Evolutionary conservation across 2,329 filamentous ascomycete species (phyloP).

Genomic region (Uncinocarpus reesii): DNA sequence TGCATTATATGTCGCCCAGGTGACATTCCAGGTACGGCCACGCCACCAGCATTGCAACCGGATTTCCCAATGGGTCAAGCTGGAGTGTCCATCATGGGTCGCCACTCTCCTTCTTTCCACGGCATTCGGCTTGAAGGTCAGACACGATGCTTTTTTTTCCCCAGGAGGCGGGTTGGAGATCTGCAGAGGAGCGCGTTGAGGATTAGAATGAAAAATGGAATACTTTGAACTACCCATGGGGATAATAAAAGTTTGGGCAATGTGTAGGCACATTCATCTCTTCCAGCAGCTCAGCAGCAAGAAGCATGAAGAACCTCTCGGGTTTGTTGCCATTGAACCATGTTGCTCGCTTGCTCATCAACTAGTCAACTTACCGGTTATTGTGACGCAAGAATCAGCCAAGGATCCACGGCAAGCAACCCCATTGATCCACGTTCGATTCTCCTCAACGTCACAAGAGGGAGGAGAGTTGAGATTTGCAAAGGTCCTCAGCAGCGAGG

Average conservation of each 20-base stretch:
- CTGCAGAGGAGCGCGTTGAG: no score
- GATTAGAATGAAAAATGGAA: no score
- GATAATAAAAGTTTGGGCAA: no score
- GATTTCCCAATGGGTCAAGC: neutral
- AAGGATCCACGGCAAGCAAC: conserved; percentile 6
- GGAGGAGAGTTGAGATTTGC: no score
- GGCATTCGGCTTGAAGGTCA: no score
- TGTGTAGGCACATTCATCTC: no score
- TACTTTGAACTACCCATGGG: no score
- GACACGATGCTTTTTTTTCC: no score
- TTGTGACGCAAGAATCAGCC: neutral
- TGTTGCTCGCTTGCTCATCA: neutral
- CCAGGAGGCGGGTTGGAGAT: no score
- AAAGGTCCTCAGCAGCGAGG: no score
- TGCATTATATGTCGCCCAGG: neutral
- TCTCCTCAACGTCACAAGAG: neutral
- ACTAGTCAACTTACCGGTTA: no score
- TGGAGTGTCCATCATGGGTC: neutral
- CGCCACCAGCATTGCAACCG: conserved; percentile 5
- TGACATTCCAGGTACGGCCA: conserved; percentile 10
- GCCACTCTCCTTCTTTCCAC: neutral
- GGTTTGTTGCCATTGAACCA: neutral
- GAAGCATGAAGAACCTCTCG: neutral
- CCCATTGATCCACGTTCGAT: conserved; percentile 16
- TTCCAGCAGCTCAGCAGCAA: no score